Percentiles rank a stretch among this genome's conserved stretches.
Conservation (phyloP, 2,329 filamentous ascomycete species). For the Cercospora sp. region DNA sequence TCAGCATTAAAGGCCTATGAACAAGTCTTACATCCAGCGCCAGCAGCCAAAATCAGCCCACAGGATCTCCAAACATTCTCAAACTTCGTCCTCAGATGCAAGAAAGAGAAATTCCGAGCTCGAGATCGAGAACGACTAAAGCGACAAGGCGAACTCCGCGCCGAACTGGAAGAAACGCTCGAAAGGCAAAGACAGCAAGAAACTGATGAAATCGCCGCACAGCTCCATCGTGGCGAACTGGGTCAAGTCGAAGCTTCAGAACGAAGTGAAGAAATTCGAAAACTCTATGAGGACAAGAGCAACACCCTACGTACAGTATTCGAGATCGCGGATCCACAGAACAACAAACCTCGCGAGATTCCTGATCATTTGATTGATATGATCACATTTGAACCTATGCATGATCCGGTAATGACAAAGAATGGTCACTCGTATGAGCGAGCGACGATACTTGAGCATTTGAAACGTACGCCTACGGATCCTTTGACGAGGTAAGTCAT, state of each 20-base stretch:
- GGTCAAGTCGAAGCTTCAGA: constrained; percentile 48
- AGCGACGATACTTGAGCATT: constrained; percentile 78
- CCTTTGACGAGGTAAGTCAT: constrained; percentile 67
- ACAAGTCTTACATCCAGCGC: constrained; percentile 49
- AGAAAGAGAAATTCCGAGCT: constrained; percentile 82
- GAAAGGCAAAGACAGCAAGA: constrained; percentile 50
- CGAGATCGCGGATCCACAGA: constrained; percentile 48
- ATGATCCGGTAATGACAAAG: constrained; percentile 61
- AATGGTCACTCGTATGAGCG: constrained; percentile 91
- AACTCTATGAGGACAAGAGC: constrained; percentile 44
- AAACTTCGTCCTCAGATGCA: constrained; percentile 71
- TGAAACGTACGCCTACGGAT: constrained; percentile 73
- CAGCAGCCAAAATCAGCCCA: constrained; percentile 54
- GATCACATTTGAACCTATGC: constrained; percentile 40
- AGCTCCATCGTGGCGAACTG: constrained; percentile 40
- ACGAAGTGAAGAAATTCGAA: constrained; percentile 50
- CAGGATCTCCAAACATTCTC: constrained; percentile 55
- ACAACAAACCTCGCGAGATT: constrained; percentile 56
- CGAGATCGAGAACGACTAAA: constrained; percentile 63
- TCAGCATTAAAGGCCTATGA: constrained; percentile 72
- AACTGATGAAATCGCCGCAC: constrained; percentile 37
- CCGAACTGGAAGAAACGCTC: constrained; percentile 58
- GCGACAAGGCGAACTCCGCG: constrained; percentile 59
- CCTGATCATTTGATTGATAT: constrained; percentile 78
- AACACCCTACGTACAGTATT: constrained; percentile 49